Evolutionary conservation across 208 protist species (phyloP).

Genomic region (Crithidia expoeki): DNA sequence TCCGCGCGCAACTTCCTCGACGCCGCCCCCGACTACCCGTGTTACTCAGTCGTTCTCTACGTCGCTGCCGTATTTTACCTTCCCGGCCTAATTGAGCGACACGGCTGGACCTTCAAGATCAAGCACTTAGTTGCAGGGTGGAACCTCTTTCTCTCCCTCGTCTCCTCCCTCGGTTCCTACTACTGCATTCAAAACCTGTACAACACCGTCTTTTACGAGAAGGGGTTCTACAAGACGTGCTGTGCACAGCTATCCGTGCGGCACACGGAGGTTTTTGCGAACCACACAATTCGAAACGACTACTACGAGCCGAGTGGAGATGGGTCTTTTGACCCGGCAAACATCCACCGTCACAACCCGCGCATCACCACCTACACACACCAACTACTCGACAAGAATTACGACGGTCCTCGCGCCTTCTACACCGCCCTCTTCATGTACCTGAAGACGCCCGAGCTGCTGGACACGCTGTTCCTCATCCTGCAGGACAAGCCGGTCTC

Average conservation of each 20-base stretch:
- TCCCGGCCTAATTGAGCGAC: constrained; percentile 59
- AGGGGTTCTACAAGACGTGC: constrained; percentile 28
- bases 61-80: constrained; percentile 59
- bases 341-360: constrained; percentile 31
- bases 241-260: constrained; percentile 52
- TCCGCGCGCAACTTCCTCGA: constrained; percentile 41
- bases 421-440: constrained; percentile 65
- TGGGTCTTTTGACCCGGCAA: constrained; percentile 26
- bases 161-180: constrained; percentile 59
- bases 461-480: constrained; percentile 78
- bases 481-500: constrained; percentile 55
- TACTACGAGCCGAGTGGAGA: constrained; percentile 44
- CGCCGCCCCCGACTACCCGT: constrained; percentile 42
- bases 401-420: constrained; percentile 37
- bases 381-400: constrained; percentile 29
- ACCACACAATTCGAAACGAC: constrained; percentile 30
- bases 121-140: constrained; percentile 46
- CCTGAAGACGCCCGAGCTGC: constrained; percentile 79
- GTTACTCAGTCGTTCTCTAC: constrained; percentile 49
- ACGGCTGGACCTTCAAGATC: constrained; percentile 34
- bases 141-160: constrained; percentile 79
- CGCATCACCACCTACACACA: constrained; percentile 28
- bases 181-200: constrained; percentile 32
- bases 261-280: constrained; percentile 4
- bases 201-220: constrained; percentile 38